Conservation (phyloP, 2,329 filamentous ascomycete species). For the Pseudovirgaria hyperparasitica region DNA sequence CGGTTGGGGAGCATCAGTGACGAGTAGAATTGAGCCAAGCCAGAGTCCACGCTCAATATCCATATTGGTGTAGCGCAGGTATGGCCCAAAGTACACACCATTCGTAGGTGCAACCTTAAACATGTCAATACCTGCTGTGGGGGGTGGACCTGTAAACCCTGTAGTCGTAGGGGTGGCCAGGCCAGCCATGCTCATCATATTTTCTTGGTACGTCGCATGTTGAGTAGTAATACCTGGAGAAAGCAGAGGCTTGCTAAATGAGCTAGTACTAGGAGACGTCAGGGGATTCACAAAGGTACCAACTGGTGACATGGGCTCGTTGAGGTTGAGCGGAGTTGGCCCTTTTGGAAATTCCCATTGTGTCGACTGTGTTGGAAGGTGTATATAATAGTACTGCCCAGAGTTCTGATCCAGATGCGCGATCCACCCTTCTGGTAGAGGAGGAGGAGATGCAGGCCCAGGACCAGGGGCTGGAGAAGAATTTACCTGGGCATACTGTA, state of each 20-base stretch:
- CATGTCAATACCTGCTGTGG: slow-evolving; percentile 78
- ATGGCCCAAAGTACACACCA: slow-evolving; percentile 94
- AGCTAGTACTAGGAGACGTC: slow-evolving; percentile 28
- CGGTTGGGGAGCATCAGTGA: slow-evolving; percentile 82
- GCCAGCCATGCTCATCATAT: slow-evolving; percentile 68
- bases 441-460: slow-evolving; percentile 73
- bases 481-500: slow-evolving; percentile 25
- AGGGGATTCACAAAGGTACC: slow-evolving; percentile 37
- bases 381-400: slow-evolving; percentile 98
- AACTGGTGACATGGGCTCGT: slow-evolving; percentile 73
- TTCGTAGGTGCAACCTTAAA: slow-evolving; percentile 92
- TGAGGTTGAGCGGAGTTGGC: slow-evolving; percentile 75
- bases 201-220: slow-evolving; percentile 73
- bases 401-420: slow-evolving; percentile 91
- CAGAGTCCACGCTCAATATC: slow-evolving; percentile 81
- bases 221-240: slow-evolving; percentile 77
- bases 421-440: slow-evolving; percentile 95
- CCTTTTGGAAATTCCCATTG: slow-evolving; percentile 99
- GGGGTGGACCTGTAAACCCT: slow-evolving; percentile 84
- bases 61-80: slow-evolving; percentile 94
- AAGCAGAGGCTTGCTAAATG: too few relatives aligned
- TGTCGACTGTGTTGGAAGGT: slow-evolving; percentile 85
- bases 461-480: slow-evolving; percentile 27
- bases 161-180: slow-evolving; percentile 61
- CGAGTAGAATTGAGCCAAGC: slow-evolving; percentile 85